Base-by-base conservation (phyloP, 1,284 basidiomycete genomes). In the Phylloboletellus chloephorus region DNA sequence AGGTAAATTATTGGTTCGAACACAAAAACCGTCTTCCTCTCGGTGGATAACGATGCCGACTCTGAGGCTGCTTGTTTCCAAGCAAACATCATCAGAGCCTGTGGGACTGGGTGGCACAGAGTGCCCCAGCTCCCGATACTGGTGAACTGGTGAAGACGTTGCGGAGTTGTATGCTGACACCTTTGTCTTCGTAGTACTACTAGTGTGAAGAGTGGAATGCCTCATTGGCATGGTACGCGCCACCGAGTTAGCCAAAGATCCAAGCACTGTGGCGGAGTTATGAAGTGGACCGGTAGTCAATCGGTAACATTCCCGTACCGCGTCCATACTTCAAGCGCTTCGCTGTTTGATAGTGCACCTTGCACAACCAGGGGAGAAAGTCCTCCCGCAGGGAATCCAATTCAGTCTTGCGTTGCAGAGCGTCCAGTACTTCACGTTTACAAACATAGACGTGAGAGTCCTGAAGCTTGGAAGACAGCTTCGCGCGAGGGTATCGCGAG, bases 391-490 rank as follows among this genome's bases (percentile, higher is more conserved):
- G 72, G 10, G 87, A 91, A 37, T 88, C 81, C 29, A 92, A 71
- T 49, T 79, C 73, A 7, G 66, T 65, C 52, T 86, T 87, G 50
- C 79, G 71, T 9, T 78, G 72, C 22, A 95, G 65, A 11, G 78
- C 68, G 47, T 89, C 82, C n/a, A 94, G 67, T 3, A 94, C 70
- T 9, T 78, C 72, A 45, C 78, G 75, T 50, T 79, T 77, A 65
- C 88, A 91, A 28, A 95, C 79, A 57, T 95, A 96, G 32, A 95
- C 83, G 60, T 96, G 92, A 1, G 90, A 86, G 53, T 96, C 91
- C 52, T 84, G 78, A 31, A 88, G 74, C 21, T 67, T 72, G 3
- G 79, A 78, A 1, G 88, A 82, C 20, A 96, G 67, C 29, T 73
- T 79, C 13, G 79, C 72, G 11, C 78, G 76, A 9, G 91, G 88